Evolutionary conservation across 169 alveolate genomes (phyloP).

Genomic region (Eimeria falciformis): DNA sequence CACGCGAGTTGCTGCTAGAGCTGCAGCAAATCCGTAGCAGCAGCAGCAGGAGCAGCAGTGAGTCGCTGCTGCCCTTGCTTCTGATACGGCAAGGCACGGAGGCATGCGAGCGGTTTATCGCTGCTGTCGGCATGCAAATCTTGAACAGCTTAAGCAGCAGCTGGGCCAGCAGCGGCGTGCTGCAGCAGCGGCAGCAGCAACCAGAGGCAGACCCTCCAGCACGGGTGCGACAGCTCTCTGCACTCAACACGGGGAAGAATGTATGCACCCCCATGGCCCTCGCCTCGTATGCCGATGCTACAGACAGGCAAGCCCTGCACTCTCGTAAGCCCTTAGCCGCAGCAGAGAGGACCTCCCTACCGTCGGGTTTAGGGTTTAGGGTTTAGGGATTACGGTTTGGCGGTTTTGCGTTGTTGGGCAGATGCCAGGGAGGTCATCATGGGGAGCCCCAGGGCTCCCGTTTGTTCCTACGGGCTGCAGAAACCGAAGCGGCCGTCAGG

Average conservation of each 20-base stretch:
- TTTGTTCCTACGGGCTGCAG: constrained; percentile 55
- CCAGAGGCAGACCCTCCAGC: constrained; percentile 6
- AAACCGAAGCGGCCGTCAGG: constrained; percentile 28
- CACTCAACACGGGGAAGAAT: constrained; percentile 46
- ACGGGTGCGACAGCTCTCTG: constrained; percentile 17
- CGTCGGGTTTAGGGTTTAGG: too few species aligned
- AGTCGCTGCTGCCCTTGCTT: constrained; percentile 41
- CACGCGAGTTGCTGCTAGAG: constrained; percentile 53
- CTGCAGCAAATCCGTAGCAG: not conserved
- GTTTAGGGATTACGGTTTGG: too few species aligned
- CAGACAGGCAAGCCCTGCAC: constrained; percentile 43
- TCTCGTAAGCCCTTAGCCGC: too few species aligned
- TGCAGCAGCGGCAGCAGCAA: constrained; percentile 42
- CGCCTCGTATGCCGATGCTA: constrained; percentile 70
- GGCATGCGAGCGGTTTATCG: constrained; percentile 14
- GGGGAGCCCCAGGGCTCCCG: not conserved
- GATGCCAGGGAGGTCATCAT: constrained; percentile 13
- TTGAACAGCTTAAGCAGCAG: constrained; percentile 20
- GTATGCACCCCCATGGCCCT: constrained; percentile 72
- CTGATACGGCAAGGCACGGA: not conserved
- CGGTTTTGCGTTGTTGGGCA: constrained; percentile 1
- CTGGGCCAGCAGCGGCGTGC: constrained; percentile 66
- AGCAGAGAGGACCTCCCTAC: too few species aligned
- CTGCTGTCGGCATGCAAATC: constrained; percentile 25
- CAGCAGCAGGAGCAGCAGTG: not conserved